Evolutionary conservation across 345 rosid genomes (phyloP), one percentile per base, ranked within the genome.

Genomic region (Eucalyptus paniculata): DNA sequence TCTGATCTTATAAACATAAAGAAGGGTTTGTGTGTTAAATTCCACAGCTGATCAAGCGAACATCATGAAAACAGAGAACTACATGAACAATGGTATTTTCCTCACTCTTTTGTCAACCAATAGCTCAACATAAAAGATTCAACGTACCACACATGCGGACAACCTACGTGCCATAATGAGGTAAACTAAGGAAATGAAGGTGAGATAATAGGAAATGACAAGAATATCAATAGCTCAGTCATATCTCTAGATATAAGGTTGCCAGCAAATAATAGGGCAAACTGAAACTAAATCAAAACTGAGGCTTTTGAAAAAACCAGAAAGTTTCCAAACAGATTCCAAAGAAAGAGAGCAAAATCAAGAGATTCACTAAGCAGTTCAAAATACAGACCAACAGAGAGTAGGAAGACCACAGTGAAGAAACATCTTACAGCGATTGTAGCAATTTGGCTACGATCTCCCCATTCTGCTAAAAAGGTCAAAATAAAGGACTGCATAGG

Each of bases 401-500:
- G 85, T 21, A 40, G 47, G 85, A 77, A 77, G 47, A 77, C 17
- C 7, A 77, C 12, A 40, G 30, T 23, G 28, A 87, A 56, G 87
- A 72, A 51, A 47, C 54, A 56, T 87, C 99, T 96, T 94, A 98
- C 99, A 90, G 99, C 99, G 89, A 98, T 98, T 91, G 99, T 98
- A 77, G 99, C 99, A 54, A 98, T 98, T 94, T 98, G 99, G 93
- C 99, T 98, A 86, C 99, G 97, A 89, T 98, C 99, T 3, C 99
- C 99, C 99, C 99, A 98, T 93, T 98, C 99, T 5, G 99, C 99
- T 86, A 98, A 92, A 91, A 98, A 98, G 44, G 99, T 97, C 91
- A 98, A 89, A 89, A 98, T 93, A 92, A 98, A 98, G 82, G 99
- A 96, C 99, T 97, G 96, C 94, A 93, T 12, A 69, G 34, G 32